A percentile compares a stretch with the other conserved stretches of the same genome.
Evolutionary conservation across 78 protist species (phyloP).

Genomic region (Dictyostelium intermedium): DNA sequence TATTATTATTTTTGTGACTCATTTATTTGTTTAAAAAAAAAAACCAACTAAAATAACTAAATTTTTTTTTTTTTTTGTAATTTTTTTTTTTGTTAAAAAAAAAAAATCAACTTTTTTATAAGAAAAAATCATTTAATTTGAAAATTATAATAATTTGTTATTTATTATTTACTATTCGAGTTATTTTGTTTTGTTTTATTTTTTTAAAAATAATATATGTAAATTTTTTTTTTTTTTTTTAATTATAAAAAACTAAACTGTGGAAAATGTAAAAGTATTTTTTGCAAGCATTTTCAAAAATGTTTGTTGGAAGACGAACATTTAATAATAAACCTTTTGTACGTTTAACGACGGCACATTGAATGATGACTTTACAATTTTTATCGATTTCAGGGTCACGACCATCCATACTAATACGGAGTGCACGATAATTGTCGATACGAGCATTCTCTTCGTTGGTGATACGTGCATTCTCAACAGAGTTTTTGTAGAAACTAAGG

Average conservation of each 20-base stretch:
- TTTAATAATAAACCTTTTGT: slow-evolving; percentile 40
- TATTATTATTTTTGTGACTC: neutral
- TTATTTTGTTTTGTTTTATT: neutral
- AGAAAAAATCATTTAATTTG: neutral
- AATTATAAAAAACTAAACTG: neutral
- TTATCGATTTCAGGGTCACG: slow-evolving; percentile 7
- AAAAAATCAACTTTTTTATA: neutral
- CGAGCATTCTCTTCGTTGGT: neutral
- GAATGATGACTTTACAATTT: slow-evolving; percentile 6
- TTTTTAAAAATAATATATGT: no score
- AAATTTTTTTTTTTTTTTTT: neutral
- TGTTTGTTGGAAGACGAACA: neutral
- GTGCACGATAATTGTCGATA: slow-evolving; percentile 34
- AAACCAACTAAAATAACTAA: neutral
- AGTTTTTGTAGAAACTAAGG: neutral
- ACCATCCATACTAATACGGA: neutral
- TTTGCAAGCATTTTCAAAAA: neutral
- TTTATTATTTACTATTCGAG: no score
- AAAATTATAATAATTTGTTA: no score
- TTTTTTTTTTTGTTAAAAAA: no score
- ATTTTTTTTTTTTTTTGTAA: no score
- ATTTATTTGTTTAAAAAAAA: neutral
- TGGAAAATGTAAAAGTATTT: slow-evolving; percentile 20
- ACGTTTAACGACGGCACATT: slow-evolving; percentile 56
- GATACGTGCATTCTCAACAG: neutral